Evolutionary conservation across 2,329 filamentous ascomycete genomes (phyloP).

Genomic region (Fusarium sulawesiense): DNA sequence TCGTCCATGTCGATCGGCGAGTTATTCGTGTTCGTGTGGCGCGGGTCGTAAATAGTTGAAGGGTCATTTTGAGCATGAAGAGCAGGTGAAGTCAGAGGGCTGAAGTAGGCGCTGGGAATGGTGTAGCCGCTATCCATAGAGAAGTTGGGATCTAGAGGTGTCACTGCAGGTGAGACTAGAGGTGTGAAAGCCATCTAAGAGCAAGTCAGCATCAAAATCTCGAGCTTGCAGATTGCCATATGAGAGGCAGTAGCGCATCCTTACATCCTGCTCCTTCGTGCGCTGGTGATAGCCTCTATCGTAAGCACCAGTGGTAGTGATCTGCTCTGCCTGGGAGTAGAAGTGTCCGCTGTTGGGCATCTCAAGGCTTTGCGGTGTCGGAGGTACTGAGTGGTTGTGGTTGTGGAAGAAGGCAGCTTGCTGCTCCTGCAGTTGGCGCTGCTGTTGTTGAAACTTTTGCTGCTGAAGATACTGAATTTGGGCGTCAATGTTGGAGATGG

Average conservation of each 20-base stretch:
- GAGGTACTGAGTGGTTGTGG: slow-evolving; percentile 74
- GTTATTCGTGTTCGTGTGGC: slow-evolving; percentile 55
- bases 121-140: slow-evolving; percentile 68
- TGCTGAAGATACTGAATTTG: slow-evolving; percentile 75
- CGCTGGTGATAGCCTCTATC: slow-evolving; percentile 72
- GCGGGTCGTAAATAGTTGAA: slow-evolving; percentile 37
- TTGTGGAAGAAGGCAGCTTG: slow-evolving; percentile 65
- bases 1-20: slow-evolving; percentile 71
- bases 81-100: slow-evolving; percentile 83
- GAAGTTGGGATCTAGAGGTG: slow-evolving; percentile 79
- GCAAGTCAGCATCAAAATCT: slow-evolving; percentile 21
- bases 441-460: slow-evolving; percentile 71
- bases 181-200: slow-evolving; percentile 80
- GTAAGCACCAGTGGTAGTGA: slow-evolving; percentile 68
- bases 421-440: slow-evolving; percentile 68
- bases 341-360: slow-evolving; percentile 69
- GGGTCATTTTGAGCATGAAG: slow-evolving; percentile 67
- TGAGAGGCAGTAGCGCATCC: slow-evolving; percentile 42
- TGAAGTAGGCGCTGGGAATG: slow-evolving; percentile 80
- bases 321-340: slow-evolving; percentile 68
- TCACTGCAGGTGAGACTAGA: slow-evolving; percentile 85
- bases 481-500: slow-evolving; percentile 70
- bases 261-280: slow-evolving; percentile 74
- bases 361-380: slow-evolving; percentile 84
- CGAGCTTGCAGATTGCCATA: background rate